A percentile compares a stretch with the other conserved stretches of the same genome.
These are phyloP conservation scores for Colletotrichum costaricense DNA, from an alignment of 2,329 filamentous ascomycete species.

Conservation along the genomic window DNA sequence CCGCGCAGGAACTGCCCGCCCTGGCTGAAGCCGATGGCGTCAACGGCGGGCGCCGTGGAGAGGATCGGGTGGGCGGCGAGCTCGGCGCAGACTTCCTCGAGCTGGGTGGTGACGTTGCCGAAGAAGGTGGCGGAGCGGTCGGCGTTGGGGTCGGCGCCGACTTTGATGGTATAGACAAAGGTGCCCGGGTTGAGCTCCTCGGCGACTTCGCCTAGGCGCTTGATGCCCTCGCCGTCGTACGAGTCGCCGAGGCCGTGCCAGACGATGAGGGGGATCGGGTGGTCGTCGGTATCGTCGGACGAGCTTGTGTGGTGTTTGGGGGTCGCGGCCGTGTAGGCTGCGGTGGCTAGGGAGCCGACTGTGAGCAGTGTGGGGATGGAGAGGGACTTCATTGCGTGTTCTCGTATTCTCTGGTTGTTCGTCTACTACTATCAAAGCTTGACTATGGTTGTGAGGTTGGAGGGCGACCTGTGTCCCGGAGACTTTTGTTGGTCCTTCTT, in stretches of 20 bases:
- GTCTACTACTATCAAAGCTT: not conserved
- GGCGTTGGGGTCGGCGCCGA: slow-evolving; percentile 71
- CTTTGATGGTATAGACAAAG: slow-evolving; percentile 81
- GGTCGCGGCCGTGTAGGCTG: slow-evolving; percentile 35
- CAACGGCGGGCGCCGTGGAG: slow-evolving; percentile 83
- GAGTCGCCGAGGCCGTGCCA: slow-evolving; percentile 90
- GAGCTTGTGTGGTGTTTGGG: slow-evolving; percentile 3
- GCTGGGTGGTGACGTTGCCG: slow-evolving; percentile 86
- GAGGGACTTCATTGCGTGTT: slow-evolving; percentile 43
- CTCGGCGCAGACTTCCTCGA: slow-evolving; percentile 81
- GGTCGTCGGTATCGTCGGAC: slow-evolving; percentile 59
- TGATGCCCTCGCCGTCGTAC: slow-evolving; percentile 81
- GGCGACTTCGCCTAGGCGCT: slow-evolving; percentile 76
- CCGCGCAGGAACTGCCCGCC: slow-evolving; percentile 96
- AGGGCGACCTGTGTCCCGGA: not conserved
- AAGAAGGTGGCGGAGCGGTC: slow-evolving; percentile 91
- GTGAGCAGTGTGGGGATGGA: slow-evolving; percentile 48
- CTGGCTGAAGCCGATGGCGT: slow-evolving; percentile 94
- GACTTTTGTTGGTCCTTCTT: not conserved
- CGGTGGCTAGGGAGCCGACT: slow-evolving; percentile 39
- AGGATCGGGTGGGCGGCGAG: slow-evolving; percentile 83
- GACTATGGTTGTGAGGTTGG: not conserved
- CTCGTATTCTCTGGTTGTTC: not conserved
- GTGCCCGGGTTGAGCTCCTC: slow-evolving; percentile 83
- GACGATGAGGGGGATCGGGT: slow-evolving; percentile 89